Conservation (phyloP, 129 eudicot genomes). For the Ambrosia trifida region DNA sequence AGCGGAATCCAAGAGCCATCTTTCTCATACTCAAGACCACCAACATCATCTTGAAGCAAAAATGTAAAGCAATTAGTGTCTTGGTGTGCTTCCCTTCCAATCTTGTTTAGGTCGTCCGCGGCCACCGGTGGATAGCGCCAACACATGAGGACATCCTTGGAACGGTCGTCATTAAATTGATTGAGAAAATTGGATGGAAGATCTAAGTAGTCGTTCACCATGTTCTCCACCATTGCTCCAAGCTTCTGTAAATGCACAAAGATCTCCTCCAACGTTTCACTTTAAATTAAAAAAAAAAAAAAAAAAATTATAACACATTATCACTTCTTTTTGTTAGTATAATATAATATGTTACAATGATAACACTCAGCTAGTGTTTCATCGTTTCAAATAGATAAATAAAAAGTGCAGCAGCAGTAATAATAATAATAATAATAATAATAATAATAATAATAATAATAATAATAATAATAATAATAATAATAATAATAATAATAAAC, state of each 20-base stretch:
- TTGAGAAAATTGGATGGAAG: conserved; percentile 26
- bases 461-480: too few relatives aligned
- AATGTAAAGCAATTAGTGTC: conserved; percentile 26
- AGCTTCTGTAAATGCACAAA: conserved; percentile 18
- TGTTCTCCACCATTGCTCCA: conserved; percentile 21
- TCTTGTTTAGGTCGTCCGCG: neutral
- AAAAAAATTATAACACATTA: too few relatives aligned
- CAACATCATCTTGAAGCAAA: conserved; percentile 33
- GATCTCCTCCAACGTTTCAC: conserved; percentile 30
- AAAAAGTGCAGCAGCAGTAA: too few relatives aligned
- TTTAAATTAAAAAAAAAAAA: neutral
- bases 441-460: too few relatives aligned
- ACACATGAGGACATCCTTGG: conserved; percentile 29
- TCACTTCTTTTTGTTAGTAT: too few relatives aligned
- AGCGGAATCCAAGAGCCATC: conserved; percentile 31
- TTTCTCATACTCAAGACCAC: conserved; percentile 31
- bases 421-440: too few relatives aligned
- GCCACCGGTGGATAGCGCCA: conserved; percentile 28
- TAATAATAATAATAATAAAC: too few relatives aligned
- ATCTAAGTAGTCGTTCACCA: conserved; percentile 29
- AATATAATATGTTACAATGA: too few relatives aligned
- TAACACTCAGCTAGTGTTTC: too few relatives aligned
- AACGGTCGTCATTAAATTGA: conserved; percentile 25
- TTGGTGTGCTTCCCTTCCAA: conserved; percentile 29
- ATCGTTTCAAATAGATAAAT: too few relatives aligned